A percentile compares a stretch with the other conserved stretches of the same genome.
These are phyloP conservation scores for Heteromeles arbutifolia DNA, from an alignment of 306 rosid species.

Conservation along the genomic window DNA sequence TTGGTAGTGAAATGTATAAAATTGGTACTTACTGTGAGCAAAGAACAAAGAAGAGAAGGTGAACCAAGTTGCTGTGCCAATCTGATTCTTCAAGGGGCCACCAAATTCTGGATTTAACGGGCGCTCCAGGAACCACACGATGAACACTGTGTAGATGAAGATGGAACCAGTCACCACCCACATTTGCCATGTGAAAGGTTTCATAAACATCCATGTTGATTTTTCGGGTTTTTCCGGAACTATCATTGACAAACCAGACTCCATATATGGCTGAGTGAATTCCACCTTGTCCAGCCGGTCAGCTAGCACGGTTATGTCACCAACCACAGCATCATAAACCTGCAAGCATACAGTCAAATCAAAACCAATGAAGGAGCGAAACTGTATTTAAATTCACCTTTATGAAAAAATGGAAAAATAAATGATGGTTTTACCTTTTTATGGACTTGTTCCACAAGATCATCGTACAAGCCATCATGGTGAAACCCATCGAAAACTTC, in stretches of 20 bases:
- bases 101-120: conserved; percentile 41
- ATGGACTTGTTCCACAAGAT: conserved; percentile 41
- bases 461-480: conserved; percentile 35
- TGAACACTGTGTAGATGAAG: conserved; percentile 48
- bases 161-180: conserved; percentile 40
- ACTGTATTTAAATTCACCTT: neutral
- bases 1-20: neutral
- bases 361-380: neutral
- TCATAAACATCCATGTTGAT: conserved; percentile 50
- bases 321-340: conserved; percentile 57
- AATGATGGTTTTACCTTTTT: conserved; percentile 39
- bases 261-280: conserved; percentile 59
- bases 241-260: conserved; percentile 58
- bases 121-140: conserved; percentile 56
- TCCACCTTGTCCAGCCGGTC: conserved; percentile 45
- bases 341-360: neutral
- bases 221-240: conserved; percentile 29
- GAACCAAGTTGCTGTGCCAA: conserved; percentile 53
- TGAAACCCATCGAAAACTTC: conserved; percentile 17
- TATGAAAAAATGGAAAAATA: neutral
- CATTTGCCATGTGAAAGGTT: conserved; percentile 61
- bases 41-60: conserved; percentile 67
- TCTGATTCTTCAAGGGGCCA: conserved; percentile 44
- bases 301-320: conserved; percentile 50
- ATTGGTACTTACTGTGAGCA: conserved; percentile 53